Evolutionary conservation across 352 stramenopile genomes (phyloP).

Genomic region (Pythium chondricola): DNA sequence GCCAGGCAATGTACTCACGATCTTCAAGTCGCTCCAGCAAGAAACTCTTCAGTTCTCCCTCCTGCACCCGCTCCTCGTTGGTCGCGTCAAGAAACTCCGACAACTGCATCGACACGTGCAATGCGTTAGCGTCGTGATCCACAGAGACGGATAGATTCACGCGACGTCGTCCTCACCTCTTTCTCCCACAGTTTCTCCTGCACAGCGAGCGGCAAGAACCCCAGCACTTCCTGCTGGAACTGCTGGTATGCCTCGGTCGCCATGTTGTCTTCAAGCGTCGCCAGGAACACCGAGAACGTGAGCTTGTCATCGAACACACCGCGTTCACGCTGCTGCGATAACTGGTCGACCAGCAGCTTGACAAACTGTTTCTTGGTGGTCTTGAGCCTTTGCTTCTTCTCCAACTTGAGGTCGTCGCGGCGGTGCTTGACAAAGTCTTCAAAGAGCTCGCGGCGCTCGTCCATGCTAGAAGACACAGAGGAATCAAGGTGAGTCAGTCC

Average conservation of each 20-base stretch:
- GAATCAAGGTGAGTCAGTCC: constrained; percentile 1
- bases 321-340: constrained; percentile 21
- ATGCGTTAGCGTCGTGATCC: no score
- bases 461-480: constrained; percentile 61
- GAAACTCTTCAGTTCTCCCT: constrained; percentile 2
- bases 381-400: constrained; percentile 76
- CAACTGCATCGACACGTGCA: no score
- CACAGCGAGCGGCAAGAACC: constrained; percentile 18
- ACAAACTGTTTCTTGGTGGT: constrained; percentile 47
- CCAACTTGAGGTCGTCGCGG: constrained; percentile 61
- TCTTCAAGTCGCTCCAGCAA: constrained; percentile 11
- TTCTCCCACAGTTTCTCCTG: constrained; percentile 28
- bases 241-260: neutral
- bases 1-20: constrained; percentile 14
- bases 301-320: constrained; percentile 40
- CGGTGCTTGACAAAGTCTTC: constrained; percentile 73
- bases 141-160: neutral
- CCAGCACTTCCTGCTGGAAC: constrained; percentile 11
- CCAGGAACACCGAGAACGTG: constrained; percentile 47
- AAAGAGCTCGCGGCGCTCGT: constrained; percentile 72
- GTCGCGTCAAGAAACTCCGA: constrained; percentile 16
- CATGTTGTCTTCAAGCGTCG: constrained; percentile 30
- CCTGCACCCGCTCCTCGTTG: constrained; percentile 12
- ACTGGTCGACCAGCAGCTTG: constrained; percentile 38
- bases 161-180: constrained; percentile 7